phyloP scores from a whole-genome alignment of 2,329 filamentous ascomycete species.

The Colletotrichum aenigma region DNA sequence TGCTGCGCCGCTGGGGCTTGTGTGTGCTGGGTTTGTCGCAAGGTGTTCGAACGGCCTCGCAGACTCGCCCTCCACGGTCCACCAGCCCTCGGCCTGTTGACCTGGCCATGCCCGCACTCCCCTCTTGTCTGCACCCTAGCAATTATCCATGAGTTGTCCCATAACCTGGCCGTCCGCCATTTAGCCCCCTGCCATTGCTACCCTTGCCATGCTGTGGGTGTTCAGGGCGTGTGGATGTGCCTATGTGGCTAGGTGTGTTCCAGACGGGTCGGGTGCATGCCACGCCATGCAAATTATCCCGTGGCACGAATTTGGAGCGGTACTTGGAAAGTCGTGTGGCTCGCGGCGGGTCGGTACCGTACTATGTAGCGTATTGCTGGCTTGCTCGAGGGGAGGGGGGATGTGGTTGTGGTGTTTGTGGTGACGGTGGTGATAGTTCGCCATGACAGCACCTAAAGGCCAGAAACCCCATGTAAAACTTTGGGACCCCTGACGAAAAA shows the following conservation, averaged over 20 bases:
- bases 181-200: neutral
- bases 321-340: neutral
- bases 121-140: neutral
- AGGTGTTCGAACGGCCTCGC: neutral
- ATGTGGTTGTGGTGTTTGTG: neutral
- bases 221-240: neutral
- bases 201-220: neutral
- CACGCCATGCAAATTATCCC: neutral
- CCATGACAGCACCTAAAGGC: neutral
- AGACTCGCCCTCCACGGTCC: neutral
- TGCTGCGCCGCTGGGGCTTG: neutral
- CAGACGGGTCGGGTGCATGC: neutral
- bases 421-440: neutral
- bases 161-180: slow-evolving; percentile 5
- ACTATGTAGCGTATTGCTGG: neutral
- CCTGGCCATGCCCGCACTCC: neutral
- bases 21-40: neutral
- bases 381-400: neutral
- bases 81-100: neutral
- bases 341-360: neutral
- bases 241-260: neutral
- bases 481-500: neutral
- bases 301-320: neutral
- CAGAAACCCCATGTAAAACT: neutral
- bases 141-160: slow-evolving; percentile 2